Percentiles rank a stretch among this genome's conserved stretches.
Conservation (phyloP, 2,329 filamentous ascomycete genomes). For the Tothia fuscella region DNA sequence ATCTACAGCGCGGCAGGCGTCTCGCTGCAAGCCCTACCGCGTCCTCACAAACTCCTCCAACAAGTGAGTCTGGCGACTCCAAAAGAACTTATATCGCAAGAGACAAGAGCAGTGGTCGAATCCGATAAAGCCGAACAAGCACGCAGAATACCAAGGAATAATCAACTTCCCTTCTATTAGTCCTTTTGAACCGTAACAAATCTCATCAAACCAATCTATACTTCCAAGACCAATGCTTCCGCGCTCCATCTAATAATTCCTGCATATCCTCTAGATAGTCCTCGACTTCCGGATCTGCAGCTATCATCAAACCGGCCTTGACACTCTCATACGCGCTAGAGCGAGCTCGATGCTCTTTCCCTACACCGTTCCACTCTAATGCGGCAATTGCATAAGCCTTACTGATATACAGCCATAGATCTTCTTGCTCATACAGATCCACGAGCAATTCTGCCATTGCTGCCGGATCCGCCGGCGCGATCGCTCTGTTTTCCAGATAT, state of each 20-base stretch:
- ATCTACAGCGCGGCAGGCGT: no score
- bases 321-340: neutral
- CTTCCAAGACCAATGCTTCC: constrained; percentile 2
- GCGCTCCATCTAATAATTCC: constrained; percentile 2
- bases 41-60: no score
- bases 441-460: constrained; percentile 19
- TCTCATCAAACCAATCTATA: neutral
- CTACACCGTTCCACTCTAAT: constrained; percentile 28
- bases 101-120: no score
- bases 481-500: constrained; percentile 24
- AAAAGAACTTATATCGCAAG: no score
- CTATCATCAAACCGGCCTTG: neutral
- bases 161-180: no score
- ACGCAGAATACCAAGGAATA: no score
- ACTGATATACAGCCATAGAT: constrained; percentile 19
- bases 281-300: neutral
- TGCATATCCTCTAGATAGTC: constrained; percentile 1
- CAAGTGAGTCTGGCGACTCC: no score
- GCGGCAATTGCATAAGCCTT: constrained; percentile 28
- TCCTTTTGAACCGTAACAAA: no score
- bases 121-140: no score
- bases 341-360: constrained; percentile 15
- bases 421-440: constrained; percentile 26
- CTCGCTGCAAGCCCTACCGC: no score
- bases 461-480: constrained; percentile 11